Conservation (phyloP, 2,329 filamentous ascomycete species). For the Paraphaeosphaeria minitans region DNA sequence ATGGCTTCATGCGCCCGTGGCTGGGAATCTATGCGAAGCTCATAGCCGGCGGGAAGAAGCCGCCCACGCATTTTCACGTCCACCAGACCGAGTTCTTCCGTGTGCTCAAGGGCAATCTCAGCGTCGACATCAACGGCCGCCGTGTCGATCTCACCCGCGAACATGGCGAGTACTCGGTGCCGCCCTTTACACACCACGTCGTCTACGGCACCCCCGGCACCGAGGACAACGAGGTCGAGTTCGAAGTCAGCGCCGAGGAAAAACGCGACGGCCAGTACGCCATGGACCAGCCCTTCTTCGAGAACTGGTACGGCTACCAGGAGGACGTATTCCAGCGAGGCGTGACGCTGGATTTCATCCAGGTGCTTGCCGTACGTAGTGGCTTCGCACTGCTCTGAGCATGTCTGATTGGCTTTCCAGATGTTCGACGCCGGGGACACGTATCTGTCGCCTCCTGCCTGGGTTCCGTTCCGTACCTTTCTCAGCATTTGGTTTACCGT, state of each 20-base stretch:
- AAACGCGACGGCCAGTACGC: conserved; percentile 30
- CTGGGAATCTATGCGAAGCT: not conserved
- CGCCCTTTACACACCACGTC: conserved; percentile 21
- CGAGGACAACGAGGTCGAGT: conserved; percentile 12
- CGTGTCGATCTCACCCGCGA: conserved; percentile 24
- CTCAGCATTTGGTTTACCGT: conserved; percentile 24
- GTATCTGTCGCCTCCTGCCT: conserved; percentile 46
- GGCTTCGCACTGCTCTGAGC: not conserved
- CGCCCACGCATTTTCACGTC: conserved; percentile 39
- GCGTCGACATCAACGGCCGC: conserved; percentile 37
- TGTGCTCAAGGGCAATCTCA: conserved; percentile 32
- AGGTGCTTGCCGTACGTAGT: conserved; percentile 37
- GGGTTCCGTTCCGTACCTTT: conserved; percentile 41
- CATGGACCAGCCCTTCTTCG: conserved; percentile 44
- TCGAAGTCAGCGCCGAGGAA: conserved; percentile 32
- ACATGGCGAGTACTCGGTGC: conserved; percentile 34
- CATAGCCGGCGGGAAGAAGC: not conserved
- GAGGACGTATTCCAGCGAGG: conserved; percentile 35
- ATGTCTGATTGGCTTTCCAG: conserved; percentile 25
- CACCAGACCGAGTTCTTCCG: conserved; percentile 42
- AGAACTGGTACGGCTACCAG: conserved; percentile 48
- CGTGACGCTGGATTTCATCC: conserved; percentile 36
- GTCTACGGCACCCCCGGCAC: conserved; percentile 17
- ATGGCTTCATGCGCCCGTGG: not conserved
- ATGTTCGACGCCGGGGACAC: conserved; percentile 50